Base-by-base conservation (phyloP, 257 asterid species). In the Solanum lycopersicoides region DNA sequence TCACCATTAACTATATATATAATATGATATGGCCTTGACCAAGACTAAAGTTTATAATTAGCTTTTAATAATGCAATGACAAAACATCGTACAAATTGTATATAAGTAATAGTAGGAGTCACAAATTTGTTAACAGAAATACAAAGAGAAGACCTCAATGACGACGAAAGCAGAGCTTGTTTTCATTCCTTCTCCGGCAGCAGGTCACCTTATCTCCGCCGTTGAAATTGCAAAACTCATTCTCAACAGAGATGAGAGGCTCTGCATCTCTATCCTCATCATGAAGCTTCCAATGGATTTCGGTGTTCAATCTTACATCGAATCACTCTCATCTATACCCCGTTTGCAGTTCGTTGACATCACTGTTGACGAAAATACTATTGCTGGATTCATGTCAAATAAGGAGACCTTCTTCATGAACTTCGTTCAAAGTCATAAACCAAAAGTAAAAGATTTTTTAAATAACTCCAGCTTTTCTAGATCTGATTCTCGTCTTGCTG, bases 121-220 rank as follows among this genome's bases (percentile, higher is more conserved):
- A 50, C 21, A 50, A 50, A 50, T 50, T 50, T 50, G n/a, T 53
- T 6, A 23, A 59, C 5, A 21, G 5, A 59, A 59, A 21, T 8
- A 5, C 56, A 13, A 47, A 4, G 56, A 37, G 6, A 14, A 14
- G 7, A 15, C 56, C 56, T 59, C 18, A 5, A 84, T 16, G 16
- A 88, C 32, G 28, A 32, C 30, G 39, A 88, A 80, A 53, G 16
- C 63, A 53, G 89, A 88, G 50, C 63, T 90, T 47, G 88, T 89
- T 75, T 90, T 90, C 86, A 60, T 88, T 34, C 86, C 92, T 35
- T 47, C 85, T 0, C 90, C 92, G 3, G 89, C 56, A 56, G 85
- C 87, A 50, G 90, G 92, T 6, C 90, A 88, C 66, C 28, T 90
- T 23, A 30, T 88, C 1, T 59, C 92, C 30, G 37, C 90, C 6